A percentile compares a stretch with the other conserved stretches of the same genome.
These are phyloP conservation scores for Candida ficus DNA, from an alignment of 805 yeast species.

Conservation along the genomic window DNA sequence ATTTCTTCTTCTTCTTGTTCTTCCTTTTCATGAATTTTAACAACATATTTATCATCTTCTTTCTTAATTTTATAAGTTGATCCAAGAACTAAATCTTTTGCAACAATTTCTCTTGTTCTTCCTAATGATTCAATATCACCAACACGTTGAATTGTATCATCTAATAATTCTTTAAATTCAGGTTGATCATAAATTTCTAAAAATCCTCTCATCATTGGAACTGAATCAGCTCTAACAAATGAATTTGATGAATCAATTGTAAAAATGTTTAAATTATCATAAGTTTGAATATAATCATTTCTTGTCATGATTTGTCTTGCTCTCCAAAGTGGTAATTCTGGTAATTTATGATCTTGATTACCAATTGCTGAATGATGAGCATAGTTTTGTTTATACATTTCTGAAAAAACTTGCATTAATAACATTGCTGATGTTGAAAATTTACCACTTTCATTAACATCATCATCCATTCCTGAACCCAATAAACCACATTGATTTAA, in stretches of 20 bases:
- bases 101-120: constrained; percentile 69
- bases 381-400: constrained; percentile 45
- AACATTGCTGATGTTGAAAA: constrained; percentile 72
- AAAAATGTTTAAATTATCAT: constrained; percentile 73
- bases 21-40: constrained; percentile 10
- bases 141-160: constrained; percentile 63
- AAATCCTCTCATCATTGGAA: constrained; percentile 88
- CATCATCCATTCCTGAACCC: constrained; percentile 81
- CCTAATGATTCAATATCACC: constrained; percentile 72
- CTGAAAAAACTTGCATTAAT: constrained; percentile 63
- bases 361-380: constrained; percentile 13
- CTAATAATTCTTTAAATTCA: constrained; percentile 60
- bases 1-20: constrained; percentile 20
- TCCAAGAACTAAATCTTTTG: constrained; percentile 61
- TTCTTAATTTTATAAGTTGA: constrained; percentile 34
- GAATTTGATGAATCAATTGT: constrained; percentile 67
- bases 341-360: constrained; percentile 37
- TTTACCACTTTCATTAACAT: constrained; percentile 80
- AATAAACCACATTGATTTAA: constrained; percentile 75
- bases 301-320: constrained; percentile 84
- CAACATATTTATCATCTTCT: constrained; percentile 15
- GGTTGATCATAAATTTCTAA: constrained; percentile 70
- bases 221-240: constrained; percentile 72
- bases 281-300: constrained; percentile 69
- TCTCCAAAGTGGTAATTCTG: constrained; percentile 77